Evolutionary conservation across 306 rosid species (phyloP).

Genomic region (Inga leiocalycina): DNA sequence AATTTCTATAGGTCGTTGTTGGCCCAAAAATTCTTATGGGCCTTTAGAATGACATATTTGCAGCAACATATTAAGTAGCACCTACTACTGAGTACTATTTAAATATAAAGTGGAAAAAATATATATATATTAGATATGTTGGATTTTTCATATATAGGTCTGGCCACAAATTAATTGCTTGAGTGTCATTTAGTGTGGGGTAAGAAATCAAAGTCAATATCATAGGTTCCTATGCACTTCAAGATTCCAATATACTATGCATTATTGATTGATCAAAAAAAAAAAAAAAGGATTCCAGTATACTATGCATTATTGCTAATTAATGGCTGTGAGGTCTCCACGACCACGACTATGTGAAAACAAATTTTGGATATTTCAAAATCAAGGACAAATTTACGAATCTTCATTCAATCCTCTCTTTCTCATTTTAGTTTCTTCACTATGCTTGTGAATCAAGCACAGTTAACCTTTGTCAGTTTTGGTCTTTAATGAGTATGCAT

Average conservation of each 20-base stretch:
- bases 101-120: neutral
- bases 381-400: neutral
- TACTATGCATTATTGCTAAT: neutral
- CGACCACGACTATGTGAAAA: neutral
- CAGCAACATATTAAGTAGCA: too few relatives aligned
- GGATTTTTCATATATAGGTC: neutral
- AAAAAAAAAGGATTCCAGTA: too few relatives aligned
- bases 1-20: neutral
- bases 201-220: neutral
- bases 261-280: too few relatives aligned
- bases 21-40: neutral
- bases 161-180: neutral
- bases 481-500: neutral
- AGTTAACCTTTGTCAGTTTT: neutral
- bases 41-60: too few relatives aligned
- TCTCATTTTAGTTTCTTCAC: neutral
- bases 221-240: neutral
- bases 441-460: neutral
- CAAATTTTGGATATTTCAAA: neutral
- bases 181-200: neutral
- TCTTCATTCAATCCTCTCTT: neutral
- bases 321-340: conserved; percentile 4
- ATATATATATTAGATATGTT: neutral
- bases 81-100: neutral
- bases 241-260: neutral